Base-by-base conservation (phyloP, 1,284 basidiomycete species). In the Cryptococcus floricola region DNA sequence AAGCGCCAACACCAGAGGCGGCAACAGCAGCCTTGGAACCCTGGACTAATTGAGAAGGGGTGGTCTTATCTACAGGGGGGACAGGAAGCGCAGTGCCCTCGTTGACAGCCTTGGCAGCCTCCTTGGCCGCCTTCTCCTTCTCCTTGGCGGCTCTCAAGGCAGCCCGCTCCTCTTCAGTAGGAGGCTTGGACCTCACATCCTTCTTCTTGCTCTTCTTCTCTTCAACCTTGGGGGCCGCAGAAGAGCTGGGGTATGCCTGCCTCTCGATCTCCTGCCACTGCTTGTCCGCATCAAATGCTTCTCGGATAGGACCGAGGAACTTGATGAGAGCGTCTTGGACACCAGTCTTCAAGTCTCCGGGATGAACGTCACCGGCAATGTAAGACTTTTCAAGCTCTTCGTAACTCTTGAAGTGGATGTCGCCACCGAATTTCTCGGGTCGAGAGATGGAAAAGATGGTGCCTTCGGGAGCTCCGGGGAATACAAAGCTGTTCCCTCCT, bases 291-390 rank as follows among this genome's bases (percentile, higher is more conserved):
- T 87, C 83, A 66, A 90, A 96, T 50, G 84, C 81, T 63, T 84
- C 82, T 63, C 88, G 84, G 50, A 99, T 87, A 0, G 95, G 95
- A 31, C 84, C 85, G 39, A 98, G 78, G 31, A 99, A 77, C n/a
- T 79, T 79, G 64, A 83, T 82, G 67, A 98, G 86, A 5, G 87
- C 87, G 31, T 85, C 84, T n/a, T 84, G 81, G 7, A 97, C 90
- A 1, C 85, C 84, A 8, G 77, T 77, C 80, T 98, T 99, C 66
- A 99, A 78, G 74, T 98, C 96, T 31, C 86, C 87, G 1, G 95
- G 96, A 74, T 97, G 92, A 5, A 98, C 67, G 59, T 84, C 83
- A 77, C 87, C 88, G 55, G 80, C 82, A 31, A 79, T 84, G 72
- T 93, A 98, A 56, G 88, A 89, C n/a, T 81, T 78, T 73, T 89